A percentile compares a stretch with the other conserved stretches of the same genome.
These are phyloP conservation scores for Termitomyces heimii DNA, from an alignment of 768 basidiomycete species.

Conservation along the genomic window DNA sequence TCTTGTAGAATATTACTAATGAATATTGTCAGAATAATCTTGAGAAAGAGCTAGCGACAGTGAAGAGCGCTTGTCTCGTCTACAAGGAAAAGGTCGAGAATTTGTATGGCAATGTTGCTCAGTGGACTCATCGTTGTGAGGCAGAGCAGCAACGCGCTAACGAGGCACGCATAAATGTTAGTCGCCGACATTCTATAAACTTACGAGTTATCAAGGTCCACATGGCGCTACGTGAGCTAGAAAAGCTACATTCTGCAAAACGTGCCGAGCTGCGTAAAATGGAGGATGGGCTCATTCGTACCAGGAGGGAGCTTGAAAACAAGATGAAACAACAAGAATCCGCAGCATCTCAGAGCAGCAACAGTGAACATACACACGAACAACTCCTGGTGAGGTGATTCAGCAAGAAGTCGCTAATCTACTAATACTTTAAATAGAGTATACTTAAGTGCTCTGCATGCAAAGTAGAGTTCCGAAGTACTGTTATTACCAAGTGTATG, in stretches of 20 bases:
- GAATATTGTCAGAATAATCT: conserved; percentile 25
- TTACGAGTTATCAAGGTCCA: conserved; percentile 18
- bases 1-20: background rate
- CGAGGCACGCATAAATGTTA: conserved; percentile 29
- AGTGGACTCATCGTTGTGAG: conserved; percentile 27
- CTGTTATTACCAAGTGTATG: conserved; percentile 84
- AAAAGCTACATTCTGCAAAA: conserved; percentile 23
- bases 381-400: conserved; percentile 42
- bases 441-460: conserved; percentile 90
- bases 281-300: conserved; percentile 43
- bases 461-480: conserved; percentile 67
- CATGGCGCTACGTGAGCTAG: conserved; percentile 26
- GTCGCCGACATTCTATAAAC: background rate
- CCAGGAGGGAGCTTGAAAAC: conserved; percentile 36
- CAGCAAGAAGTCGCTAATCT: background rate
- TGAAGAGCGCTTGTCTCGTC: conserved; percentile 23
- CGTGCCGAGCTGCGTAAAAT: conserved; percentile 31
- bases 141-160: conserved; percentile 30
- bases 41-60: conserved; percentile 37
- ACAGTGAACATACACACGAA: conserved; percentile 2
- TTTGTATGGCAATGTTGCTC: conserved; percentile 26
- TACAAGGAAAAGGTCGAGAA: conserved; percentile 18
- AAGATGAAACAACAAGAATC: conserved; percentile 9
- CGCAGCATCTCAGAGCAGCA: background rate
- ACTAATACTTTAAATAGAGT: conserved; percentile 36